phyloP scores from a whole-genome alignment of 2,329 filamentous ascomycete genomes.

The Thielaviopsis ethacetica region DNA sequence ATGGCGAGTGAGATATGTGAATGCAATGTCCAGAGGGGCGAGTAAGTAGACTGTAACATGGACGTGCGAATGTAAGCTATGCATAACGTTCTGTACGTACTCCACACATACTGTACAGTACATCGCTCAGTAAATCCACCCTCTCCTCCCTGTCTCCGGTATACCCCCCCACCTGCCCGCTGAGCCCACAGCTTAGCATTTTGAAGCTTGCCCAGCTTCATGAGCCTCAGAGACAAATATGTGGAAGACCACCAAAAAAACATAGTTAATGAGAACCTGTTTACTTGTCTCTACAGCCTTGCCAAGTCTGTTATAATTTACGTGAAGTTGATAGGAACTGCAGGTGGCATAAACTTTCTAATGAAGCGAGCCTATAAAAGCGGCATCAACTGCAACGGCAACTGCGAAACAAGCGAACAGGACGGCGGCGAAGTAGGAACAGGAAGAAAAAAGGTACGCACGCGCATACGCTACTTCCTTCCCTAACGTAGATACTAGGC shows the following conservation, averaged over 20 bases:
- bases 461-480: not conserved
- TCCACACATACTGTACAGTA: too few species aligned
- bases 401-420: not conserved
- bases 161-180: not conserved
- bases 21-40: too few species aligned
- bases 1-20: too few species aligned
- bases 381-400: not conserved
- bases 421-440: not conserved
- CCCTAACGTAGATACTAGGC: not conserved
- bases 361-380: not conserved
- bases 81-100: too few species aligned
- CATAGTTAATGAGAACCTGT: too few species aligned
- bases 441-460: not conserved
- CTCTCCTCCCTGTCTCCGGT: not conserved
- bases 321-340: not conserved
- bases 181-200: not conserved
- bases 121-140: not conserved
- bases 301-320: too few species aligned
- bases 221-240: not conserved
- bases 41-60: too few species aligned
- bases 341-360: not conserved
- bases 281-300: too few species aligned
- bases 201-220: not conserved
- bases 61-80: too few species aligned
- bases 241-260: not conserved